Base-by-base conservation (phyloP, 352 stramenopile species). In the Elongisporangium undulatum region DNA sequence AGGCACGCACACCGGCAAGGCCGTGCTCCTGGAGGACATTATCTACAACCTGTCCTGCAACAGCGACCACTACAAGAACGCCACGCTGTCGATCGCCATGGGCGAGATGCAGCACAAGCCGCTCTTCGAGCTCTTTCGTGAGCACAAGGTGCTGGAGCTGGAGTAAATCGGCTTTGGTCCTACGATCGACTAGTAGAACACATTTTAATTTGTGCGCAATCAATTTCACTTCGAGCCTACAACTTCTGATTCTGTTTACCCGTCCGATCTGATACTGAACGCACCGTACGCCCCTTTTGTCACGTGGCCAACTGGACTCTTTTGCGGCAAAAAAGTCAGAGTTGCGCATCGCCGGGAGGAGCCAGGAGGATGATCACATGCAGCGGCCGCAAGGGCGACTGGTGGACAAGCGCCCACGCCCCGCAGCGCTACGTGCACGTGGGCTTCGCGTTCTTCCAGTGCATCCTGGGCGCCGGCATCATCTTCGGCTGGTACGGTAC, bases 81-180 rank as follows among this genome's bases (percentile, higher is more conserved):
- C 85, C 49, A 90, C 76, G 23, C 64, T 95, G 34, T 88, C 87
- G 16, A 89, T 82, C 48, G 73, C 84, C 26, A 70, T 95, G 38
- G 87, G 87, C 20, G 82, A 94, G 58, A 71, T 89, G 69, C 85
- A 94, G 61, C 87, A 95, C 68, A 85, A 90, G 64, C 68, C 78
- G 29, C 61, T 95, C 8, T 85, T 76, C 58, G 71, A 87, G 17
- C 67, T 85, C 49, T 85, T 92, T 54, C 68, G 74, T 19, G 70
- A 83, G 63, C 74, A 85, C 29, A 41, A 41, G 9, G 29, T 41
- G 29, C 29, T 41, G 5, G 29, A 41, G 29, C 29, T 41, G 29
- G 29, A 41, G 5, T 41, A 41, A 41, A 41, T 4, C 13, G 8
- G 5, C 29, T 9, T 41, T 15, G 8, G 29, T 41, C 29, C 29